Conservation (phyloP, 2,329 filamentous ascomycete species). For the Exophiala phaeomuriformis region DNA sequence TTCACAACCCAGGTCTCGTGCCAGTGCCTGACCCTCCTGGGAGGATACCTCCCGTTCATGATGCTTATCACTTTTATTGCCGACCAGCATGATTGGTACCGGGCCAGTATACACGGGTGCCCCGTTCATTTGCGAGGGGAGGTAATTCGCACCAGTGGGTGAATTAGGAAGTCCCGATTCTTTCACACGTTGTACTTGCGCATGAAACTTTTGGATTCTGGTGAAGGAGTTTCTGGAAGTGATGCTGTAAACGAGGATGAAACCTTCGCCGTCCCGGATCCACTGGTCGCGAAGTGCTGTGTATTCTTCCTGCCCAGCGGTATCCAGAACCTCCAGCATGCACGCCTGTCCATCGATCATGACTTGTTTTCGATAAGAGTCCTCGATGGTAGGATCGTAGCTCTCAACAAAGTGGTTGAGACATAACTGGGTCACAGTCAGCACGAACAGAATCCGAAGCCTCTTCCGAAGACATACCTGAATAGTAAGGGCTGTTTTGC, state of each 20-base stretch:
- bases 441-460: neutral
- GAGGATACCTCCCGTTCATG: constrained; percentile 95
- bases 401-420: constrained; percentile 98
- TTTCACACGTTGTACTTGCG: constrained; percentile 95
- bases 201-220: constrained; percentile 90
- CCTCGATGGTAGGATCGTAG: constrained; percentile 62
- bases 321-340: constrained; percentile 96
- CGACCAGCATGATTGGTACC: constrained; percentile 96
- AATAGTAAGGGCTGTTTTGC: constrained; percentile 89
- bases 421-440: constrained; percentile 58
- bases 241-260: constrained; percentile 97
- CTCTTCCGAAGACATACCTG: constrained; percentile 42
- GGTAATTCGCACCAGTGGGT: constrained; percentile 44
- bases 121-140: constrained; percentile 44
- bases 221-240: constrained; percentile 92
- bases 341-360: constrained; percentile 91
- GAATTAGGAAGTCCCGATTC: constrained; percentile 61
- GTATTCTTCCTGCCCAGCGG: constrained; percentile 96
- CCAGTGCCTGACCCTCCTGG: constrained; percentile 86
- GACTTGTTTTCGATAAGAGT: constrained; percentile 62
- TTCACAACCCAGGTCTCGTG: constrained; percentile 86
- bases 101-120: constrained; percentile 38
- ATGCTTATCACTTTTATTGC: constrained; percentile 95
- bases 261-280: constrained; percentile 96
- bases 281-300: constrained; percentile 94